Evolutionary conservation across 2,329 filamentous ascomycete genomes (phyloP), one percentile per base, ranked within the genome.

Genomic region (Phyllosticta citribraziliensis): DNA sequence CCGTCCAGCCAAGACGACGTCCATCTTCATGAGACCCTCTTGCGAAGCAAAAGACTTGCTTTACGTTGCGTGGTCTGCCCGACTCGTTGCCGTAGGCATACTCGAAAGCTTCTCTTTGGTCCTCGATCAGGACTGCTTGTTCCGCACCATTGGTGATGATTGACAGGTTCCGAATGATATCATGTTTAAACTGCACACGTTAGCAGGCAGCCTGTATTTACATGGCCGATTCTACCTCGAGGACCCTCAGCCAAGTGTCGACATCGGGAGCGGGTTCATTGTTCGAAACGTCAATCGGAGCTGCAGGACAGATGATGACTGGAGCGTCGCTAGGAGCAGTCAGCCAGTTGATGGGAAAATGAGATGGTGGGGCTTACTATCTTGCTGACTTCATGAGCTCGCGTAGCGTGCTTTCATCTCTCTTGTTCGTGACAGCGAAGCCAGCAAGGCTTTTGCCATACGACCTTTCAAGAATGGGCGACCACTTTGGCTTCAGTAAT

Each of bases 141-240:
- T 99, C 94, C 58, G 97, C 90, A 6, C 78, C 76, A 66, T 91
- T 82, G 64, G 86, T 87, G 70, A 97, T 94, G 68, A 99, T 87
- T 55, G 97, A 78, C 63, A 91, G 87, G 63, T 91, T 88, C 56
- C 86, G 86, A 20, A 97, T 87, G 52, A 88, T 75, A 20, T 88
- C 83, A 66, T 93, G 85, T 63, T 94, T 89, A 64, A 97, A 88
- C 73, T 57, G 30, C 12, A 22, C 27, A 40, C 6, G 59, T 72
- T 62, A 72, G 67, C 61, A 62, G 35, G 30, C 14, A 5, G 40
- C 10, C 6, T 20, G 10, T 2, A 35, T 6, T 14, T 6, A 22
- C 12, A 30, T 52, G n/a, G 12, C 35, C 27, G 10, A 47, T 54
- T 70, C 62, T 71, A 82, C 81, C 66, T 82, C 87, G 58, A 99